These are phyloP conservation scores for Yamadazyma nakazawae DNA, from an alignment of 805 yeast genomes.

Conservation along the genomic window DNA sequence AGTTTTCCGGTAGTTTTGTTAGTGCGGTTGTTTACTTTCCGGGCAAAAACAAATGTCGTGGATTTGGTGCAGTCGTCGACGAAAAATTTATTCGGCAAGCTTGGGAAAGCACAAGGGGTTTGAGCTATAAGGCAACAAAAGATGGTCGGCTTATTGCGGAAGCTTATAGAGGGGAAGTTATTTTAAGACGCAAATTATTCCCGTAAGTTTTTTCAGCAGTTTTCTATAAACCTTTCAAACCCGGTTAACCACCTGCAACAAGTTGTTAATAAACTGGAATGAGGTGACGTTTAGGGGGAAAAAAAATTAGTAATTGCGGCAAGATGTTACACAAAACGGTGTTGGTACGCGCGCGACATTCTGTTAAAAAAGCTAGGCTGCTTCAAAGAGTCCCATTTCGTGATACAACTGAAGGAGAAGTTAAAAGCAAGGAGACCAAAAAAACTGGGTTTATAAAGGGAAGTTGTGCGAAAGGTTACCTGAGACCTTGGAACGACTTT, in stretches of 20 bases:
- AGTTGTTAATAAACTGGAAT: not conserved
- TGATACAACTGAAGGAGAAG: too few relatives aligned
- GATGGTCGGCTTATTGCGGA: not conserved
- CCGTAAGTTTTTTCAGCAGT: not conserved
- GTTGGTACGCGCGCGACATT: slow-evolving; percentile 1
- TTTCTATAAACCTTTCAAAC: not conserved
- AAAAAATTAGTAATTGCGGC: slow-evolving; percentile 5
- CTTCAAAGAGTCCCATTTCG: too few relatives aligned
- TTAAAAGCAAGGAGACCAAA: too few relatives aligned
- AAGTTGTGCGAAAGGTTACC: too few relatives aligned
- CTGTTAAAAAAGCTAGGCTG: not conserved
- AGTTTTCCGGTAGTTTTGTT: too few relatives aligned
- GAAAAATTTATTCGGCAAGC: not conserved
- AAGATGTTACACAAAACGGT: slow-evolving; percentile 1
- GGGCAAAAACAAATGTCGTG: slow-evolving; percentile 1
- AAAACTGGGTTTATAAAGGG: too few relatives aligned
- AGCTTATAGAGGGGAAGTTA: not conserved
- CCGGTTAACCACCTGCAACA: not conserved
- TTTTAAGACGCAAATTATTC: not conserved
- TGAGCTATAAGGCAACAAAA: not conserved
- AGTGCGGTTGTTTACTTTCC: slow-evolving; percentile 6
- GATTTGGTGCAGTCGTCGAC: slow-evolving; percentile 4
- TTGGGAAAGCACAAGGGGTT: not conserved
- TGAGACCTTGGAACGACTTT: too few relatives aligned
- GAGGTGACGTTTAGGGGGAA: slow-evolving; percentile 6